Percentiles rank a stretch among this genome's conserved stretches.
These are phyloP conservation scores for Lepraria neglecta DNA, from an alignment of 495 filamentous ascomycete genomes.

Conservation along the genomic window DNA sequence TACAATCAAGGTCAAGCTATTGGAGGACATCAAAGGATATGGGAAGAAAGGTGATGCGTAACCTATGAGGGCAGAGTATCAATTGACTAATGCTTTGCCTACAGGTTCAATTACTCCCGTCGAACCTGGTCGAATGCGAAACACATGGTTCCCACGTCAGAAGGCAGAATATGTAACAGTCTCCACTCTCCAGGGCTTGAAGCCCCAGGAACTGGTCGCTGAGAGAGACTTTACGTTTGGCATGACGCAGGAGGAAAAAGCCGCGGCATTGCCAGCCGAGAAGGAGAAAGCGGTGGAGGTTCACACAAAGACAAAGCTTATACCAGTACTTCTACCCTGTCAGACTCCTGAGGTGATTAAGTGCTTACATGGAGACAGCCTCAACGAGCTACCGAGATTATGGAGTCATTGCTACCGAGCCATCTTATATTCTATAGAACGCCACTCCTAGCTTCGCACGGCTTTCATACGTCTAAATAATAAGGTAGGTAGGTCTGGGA, in stretches of 20 bases:
- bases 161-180: conserved; percentile 51
- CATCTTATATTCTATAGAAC: conserved; percentile 48
- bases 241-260: conserved; percentile 10
- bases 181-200: conserved; percentile 39
- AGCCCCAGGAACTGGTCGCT: conserved; percentile 34
- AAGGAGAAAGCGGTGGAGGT: conserved; percentile 24
- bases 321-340: conserved; percentile 26
- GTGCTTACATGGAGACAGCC: conserved; percentile 34
- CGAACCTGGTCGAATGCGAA: conserved; percentile 48
- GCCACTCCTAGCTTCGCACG: too few relatives aligned
- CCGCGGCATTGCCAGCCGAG: conserved; percentile 7
- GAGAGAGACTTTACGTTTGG: conserved; percentile 46
- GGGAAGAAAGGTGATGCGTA: conserved; percentile 49
- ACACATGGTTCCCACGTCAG: conserved; percentile 47
- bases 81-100: neutral
- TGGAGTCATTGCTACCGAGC: conserved; percentile 43
- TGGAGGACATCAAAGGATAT: conserved; percentile 53
- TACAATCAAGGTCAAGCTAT: conserved; percentile 54
- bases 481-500: too few relatives aligned
- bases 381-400: conserved; percentile 41
- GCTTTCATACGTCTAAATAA: too few relatives aligned
- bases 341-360: neutral
- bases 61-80: neutral
- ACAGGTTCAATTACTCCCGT: conserved; percentile 52
- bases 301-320: conserved; percentile 27